Percentiles rank a stretch among this genome's conserved stretches.
Conservation (phyloP, 2,329 filamentous ascomycete genomes). For the Raffaelea albimanens region DNA sequence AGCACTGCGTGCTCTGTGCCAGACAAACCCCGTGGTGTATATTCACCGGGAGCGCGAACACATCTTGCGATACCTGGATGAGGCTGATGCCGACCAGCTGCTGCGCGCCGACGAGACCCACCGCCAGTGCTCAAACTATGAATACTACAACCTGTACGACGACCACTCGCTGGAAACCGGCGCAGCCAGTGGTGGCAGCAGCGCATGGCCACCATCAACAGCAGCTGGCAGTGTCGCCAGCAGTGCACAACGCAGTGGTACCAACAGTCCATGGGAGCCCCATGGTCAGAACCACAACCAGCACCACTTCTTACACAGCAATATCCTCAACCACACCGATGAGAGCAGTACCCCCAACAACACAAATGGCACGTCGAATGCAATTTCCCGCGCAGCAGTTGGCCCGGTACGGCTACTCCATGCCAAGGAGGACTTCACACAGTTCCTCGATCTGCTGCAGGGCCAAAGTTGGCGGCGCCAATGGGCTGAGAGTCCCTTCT, state of each 20-base stretch:
- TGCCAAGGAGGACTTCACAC: slow-evolving; percentile 50
- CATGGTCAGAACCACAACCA: background rate
- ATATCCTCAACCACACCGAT: too few species aligned
- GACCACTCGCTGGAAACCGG: slow-evolving; percentile 15
- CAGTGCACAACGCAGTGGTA: too few species aligned
- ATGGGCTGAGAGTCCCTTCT: slow-evolving; percentile 51
- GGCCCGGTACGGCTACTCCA: slow-evolving; percentile 48
- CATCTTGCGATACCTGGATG: slow-evolving; percentile 45
- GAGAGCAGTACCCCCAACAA: background rate
- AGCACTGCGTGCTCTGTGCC: slow-evolving; percentile 49
- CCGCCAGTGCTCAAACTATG: slow-evolving; percentile 56
- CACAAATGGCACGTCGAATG: background rate
- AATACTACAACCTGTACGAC: slow-evolving; percentile 60
- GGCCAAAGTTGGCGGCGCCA: slow-evolving; percentile 41
- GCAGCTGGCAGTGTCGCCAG: slow-evolving; percentile 6
- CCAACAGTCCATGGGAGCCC: too few species aligned
- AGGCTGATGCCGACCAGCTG: slow-evolving; percentile 44
- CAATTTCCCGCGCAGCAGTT: too few species aligned
- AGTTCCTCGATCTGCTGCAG: slow-evolving; percentile 48
- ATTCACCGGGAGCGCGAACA: slow-evolving; percentile 56
- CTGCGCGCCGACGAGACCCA: slow-evolving; percentile 46
- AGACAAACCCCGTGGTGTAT: slow-evolving; percentile 60
- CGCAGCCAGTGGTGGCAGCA: background rate
- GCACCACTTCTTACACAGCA: too few species aligned
- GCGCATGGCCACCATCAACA: slow-evolving; percentile 7